Evolutionary conservation across 306 rosid genomes (phyloP), one percentile per base, ranked within the genome.

Genomic region (Vigna mungo): DNA sequence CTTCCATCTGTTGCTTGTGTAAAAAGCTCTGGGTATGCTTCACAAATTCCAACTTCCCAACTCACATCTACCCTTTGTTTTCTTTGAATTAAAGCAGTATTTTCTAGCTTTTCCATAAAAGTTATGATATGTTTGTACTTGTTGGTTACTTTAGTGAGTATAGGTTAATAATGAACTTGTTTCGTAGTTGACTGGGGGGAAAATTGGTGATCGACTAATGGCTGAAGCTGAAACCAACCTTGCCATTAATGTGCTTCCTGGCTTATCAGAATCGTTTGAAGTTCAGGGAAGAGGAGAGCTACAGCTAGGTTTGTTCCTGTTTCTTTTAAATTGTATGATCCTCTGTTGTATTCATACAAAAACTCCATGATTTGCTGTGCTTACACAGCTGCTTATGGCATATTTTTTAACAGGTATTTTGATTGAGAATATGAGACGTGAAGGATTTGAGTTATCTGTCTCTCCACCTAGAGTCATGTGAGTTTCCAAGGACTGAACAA

Each of bases 231-330:
- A 95, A 86, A 95, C 99, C 59, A 95, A 95, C 85, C 97, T 95
- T 70, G 99, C 99, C 74, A 90, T 95, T 81, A 95, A 92, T 90
- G 97, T 92, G 82, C 87, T 95, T 75, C 97, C 99, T 15, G 99
- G 97, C 75, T 77, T 92, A 79, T 87, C 97, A 48, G 99, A 95
- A 51, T 88, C 97, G 46, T 95, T 36, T 80, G 99, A 95, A 91
- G 99, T 95, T 82, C 99, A 92, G 85, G 99, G 99, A 81, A 91
- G 97, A 80, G 99, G 99, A 85, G 99, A 95, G 88, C 92, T 95
- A 79, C 99, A 95, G 85, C 85, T 95, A 47, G 99, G 99, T 90
- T 68, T 83, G 92, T 80, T 82, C 80, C 72, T 77, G 14, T 74
- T 76, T 64, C 27, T 68, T 61, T 72, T 67, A 68, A 81, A 67